These are phyloP conservation scores for Geotrichum europaeum DNA, from an alignment of 1,139 yeast genomes.

Conservation along the genomic window DNA sequence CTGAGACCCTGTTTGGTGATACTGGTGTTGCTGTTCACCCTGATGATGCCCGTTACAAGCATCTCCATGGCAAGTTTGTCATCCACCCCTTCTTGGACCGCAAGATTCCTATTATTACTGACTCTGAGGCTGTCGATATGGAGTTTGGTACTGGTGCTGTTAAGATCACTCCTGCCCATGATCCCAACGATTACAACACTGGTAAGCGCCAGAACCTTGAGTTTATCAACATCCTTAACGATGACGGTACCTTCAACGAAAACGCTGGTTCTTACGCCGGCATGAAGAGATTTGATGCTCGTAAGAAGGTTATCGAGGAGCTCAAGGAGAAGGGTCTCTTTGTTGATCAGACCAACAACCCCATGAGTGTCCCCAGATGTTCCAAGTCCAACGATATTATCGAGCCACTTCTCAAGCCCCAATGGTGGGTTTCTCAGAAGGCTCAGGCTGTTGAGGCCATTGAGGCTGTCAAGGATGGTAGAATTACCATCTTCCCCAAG, in stretches of 20 bases:
- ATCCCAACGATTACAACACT: conserved; percentile 90
- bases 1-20: conserved; percentile 96
- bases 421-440: conserved; percentile 97
- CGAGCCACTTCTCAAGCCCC: conserved; percentile 95
- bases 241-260: conserved; percentile 85
- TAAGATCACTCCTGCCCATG: conserved; percentile 97
- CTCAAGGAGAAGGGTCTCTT: conserved; percentile 69
- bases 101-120: conserved; percentile 80
- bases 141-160: conserved; percentile 99
- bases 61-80: conserved; percentile 89
- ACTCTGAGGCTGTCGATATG: conserved; percentile 95
- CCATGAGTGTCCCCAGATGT: conserved; percentile 91
- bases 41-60: conserved; percentile 83
- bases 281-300: conserved; percentile 89
- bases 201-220: conserved; percentile 93
- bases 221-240: conserved; percentile 83
- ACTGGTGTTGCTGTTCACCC: conserved; percentile 98
- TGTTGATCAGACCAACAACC: conserved; percentile 84
- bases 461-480: conserved; percentile 77
- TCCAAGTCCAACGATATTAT: conserved; percentile 95
- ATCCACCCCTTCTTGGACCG: conserved; percentile 86
- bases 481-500: conserved; percentile 76
- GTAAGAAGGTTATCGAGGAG: conserved; percentile 74
- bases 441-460: conserved; percentile 88
- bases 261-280: conserved; percentile 88